These are phyloP conservation scores for Arctostaphylos glauca DNA, from an alignment of 148 eudicot species.

Conservation along the genomic window DNA sequence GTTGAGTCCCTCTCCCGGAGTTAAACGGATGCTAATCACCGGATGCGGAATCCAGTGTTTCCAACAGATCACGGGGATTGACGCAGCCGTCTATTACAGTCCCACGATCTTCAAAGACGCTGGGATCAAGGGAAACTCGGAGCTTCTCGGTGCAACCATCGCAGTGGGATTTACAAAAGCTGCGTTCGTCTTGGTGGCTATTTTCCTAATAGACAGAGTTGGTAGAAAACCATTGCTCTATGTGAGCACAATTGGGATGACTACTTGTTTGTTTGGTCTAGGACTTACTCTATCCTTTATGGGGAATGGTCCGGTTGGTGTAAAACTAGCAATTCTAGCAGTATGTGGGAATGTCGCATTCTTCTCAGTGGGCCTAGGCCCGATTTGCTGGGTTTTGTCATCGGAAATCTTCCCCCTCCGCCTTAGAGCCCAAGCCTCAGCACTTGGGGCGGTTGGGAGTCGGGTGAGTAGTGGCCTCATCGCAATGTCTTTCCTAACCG, in stretches of 20 bases:
- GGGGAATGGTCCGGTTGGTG: constrained; percentile 42
- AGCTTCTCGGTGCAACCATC: constrained; percentile 68
- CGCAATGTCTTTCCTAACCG: constrained; percentile 75
- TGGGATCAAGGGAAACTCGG: constrained; percentile 46
- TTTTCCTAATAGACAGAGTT: constrained; percentile 57
- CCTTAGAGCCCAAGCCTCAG: constrained; percentile 87
- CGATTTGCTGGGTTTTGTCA: constrained; percentile 78
- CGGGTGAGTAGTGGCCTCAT: constrained; percentile 80
- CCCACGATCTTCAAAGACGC: constrained; percentile 70
- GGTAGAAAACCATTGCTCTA: constrained; percentile 87
- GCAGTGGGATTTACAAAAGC: constrained; percentile 86
- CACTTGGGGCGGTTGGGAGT: constrained; percentile 75
- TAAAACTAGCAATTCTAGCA: constrained; percentile 47
- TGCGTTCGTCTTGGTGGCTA: constrained; percentile 58
- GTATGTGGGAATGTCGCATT: constrained; percentile 89
- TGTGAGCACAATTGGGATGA: constrained; percentile 88
- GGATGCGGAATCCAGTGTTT: constrained; percentile 87
- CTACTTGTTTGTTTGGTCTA: constrained; percentile 54
- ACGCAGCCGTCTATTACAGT: constrained; percentile 76
- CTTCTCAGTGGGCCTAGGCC: constrained; percentile 90
- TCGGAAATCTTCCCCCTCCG: constrained; percentile 83
- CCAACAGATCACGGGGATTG: constrained; percentile 88
- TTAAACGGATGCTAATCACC: constrained; percentile 60
- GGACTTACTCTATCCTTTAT: constrained; percentile 54
- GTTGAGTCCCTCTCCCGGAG: constrained; percentile 58